Evolutionary conservation across 1,139 yeast genomes (phyloP).

Genomic region (Magnusiomyces ingens): DNA sequence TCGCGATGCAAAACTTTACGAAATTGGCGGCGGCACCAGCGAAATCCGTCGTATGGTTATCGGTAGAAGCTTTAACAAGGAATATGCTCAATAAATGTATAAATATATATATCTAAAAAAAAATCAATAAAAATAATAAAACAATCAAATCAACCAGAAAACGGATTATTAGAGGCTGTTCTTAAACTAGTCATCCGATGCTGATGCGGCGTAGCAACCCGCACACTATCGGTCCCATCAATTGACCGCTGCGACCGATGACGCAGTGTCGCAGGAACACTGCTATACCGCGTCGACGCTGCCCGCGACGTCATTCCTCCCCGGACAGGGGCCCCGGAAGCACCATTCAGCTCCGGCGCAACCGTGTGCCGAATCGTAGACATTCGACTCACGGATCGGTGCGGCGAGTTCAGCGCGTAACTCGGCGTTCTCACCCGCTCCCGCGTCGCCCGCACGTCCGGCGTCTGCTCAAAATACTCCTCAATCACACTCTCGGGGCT

Average conservation of each 20-base stretch:
- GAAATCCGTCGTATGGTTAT: conserved; percentile 32
- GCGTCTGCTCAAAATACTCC: conserved; percentile 20
- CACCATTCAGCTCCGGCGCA: conserved; percentile 28
- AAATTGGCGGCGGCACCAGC: conserved; percentile 34
- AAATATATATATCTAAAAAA: neutral
- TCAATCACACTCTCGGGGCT: conserved; percentile 15
- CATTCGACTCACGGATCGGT: conserved; percentile 19
- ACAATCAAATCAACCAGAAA: neutral
- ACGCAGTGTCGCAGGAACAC: neutral
- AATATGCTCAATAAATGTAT: conserved; percentile 17
- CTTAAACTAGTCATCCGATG: neutral
- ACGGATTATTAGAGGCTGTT: neutral
- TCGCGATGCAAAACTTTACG: conserved; percentile 32
- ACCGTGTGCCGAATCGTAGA: conserved; percentile 25
- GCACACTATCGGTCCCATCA: neutral
- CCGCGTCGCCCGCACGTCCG: neutral
- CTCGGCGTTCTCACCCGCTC: conserved; percentile 5
- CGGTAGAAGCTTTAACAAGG: conserved; percentile 31
- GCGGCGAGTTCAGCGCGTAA: conserved; percentile 5
- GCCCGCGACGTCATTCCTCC: neutral
- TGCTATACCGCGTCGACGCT: neutral
- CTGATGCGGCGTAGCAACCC: neutral
- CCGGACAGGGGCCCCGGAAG: neutral
- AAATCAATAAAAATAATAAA: neutral
- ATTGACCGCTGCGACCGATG: neutral